Evolutionary conservation across 257 asterid genomes (phyloP).

Genomic region (Jasminum sambac): DNA sequence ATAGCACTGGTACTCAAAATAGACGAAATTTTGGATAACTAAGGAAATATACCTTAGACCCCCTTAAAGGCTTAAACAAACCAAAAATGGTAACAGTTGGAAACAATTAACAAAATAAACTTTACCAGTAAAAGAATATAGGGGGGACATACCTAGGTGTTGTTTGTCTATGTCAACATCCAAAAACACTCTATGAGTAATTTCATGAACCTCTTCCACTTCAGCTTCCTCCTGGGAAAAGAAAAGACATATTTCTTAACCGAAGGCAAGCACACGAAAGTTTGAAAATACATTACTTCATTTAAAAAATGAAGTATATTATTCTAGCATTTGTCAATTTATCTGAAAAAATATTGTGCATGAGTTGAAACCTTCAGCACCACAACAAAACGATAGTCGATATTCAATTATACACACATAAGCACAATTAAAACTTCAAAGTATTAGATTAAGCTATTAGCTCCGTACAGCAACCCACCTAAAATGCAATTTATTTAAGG

Average conservation of each 20-base stretch:
- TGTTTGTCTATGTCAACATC: conserved; percentile 96
- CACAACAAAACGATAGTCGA: conserved; percentile 8
- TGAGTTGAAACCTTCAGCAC: conserved; percentile 4
- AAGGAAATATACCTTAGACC: neutral
- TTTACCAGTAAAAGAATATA: no score
- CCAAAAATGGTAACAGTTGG: neutral
- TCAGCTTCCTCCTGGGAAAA: conserved; percentile 49
- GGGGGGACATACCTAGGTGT: conserved; percentile 71
- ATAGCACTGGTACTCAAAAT: neutral
- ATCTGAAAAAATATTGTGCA: conserved; percentile 7
- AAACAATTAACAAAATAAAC: neutral
- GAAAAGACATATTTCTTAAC: neutral
- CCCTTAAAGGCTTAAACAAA: neutral
- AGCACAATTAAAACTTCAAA: neutral
- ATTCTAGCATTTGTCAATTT: neutral
- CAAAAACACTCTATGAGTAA: conserved; percentile 87
- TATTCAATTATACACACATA: neutral
- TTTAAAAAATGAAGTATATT: conserved; percentile 2
- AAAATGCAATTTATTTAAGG: neutral
- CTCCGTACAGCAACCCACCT: neutral
- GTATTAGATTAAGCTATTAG: neutral
- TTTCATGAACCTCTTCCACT: conserved; percentile 63
- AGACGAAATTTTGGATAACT: neutral
- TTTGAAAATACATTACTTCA: neutral
- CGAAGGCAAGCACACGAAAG: neutral